phyloP scores from a whole-genome alignment of 1,284 basidiomycete species.

The Rhodotorula sp. region DNA sequence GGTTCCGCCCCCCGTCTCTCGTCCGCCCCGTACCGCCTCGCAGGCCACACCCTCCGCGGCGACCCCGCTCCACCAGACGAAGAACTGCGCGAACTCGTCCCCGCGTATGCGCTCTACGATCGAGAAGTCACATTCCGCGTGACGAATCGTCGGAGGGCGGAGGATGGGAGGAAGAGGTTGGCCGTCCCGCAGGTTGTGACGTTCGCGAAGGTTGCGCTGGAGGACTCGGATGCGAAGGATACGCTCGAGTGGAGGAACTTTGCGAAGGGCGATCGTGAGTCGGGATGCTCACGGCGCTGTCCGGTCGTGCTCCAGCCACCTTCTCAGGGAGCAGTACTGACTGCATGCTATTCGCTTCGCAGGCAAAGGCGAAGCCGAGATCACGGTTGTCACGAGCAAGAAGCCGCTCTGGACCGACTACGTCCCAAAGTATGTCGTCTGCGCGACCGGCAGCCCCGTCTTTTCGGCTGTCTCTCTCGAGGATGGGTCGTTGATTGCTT shows the following conservation, averaged over 20 bases:
- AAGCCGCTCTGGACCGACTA: conserved; percentile 82
- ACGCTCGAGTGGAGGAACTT: conserved; percentile 77
- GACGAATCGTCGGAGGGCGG: conserved; percentile 3
- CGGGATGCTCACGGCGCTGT: too few relatives aligned
- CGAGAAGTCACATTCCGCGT: conserved; percentile 34
- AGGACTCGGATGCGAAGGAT: conserved; percentile 61
- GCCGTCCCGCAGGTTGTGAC: conserved; percentile 59
- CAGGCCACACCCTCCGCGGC: conserved; percentile 26
- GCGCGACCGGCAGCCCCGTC: conserved; percentile 61
- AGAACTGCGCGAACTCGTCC: conserved; percentile 58
- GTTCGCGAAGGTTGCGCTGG: conserved; percentile 60
- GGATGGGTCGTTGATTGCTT: conserved; percentile 74
- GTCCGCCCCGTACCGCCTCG: conserved; percentile 14
- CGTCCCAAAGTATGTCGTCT: conserved; percentile 66
- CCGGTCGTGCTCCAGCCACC: too few relatives aligned
- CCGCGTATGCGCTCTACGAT: conserved; percentile 39
- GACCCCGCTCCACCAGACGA: background rate
- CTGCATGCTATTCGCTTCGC: too few relatives aligned
- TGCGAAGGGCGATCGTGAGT: conserved; percentile 60
- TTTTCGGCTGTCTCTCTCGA: conserved; percentile 75
- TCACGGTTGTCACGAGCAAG: conserved; percentile 63
- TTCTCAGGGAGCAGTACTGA: background rate
- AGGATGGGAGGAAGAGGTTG: conserved; percentile 50
- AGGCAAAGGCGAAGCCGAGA: conserved; percentile 62
- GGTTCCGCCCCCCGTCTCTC: conserved; percentile 15